phyloP scores from a whole-genome alignment of 805 yeast genomes.

The Teunomyces stri region DNA sequence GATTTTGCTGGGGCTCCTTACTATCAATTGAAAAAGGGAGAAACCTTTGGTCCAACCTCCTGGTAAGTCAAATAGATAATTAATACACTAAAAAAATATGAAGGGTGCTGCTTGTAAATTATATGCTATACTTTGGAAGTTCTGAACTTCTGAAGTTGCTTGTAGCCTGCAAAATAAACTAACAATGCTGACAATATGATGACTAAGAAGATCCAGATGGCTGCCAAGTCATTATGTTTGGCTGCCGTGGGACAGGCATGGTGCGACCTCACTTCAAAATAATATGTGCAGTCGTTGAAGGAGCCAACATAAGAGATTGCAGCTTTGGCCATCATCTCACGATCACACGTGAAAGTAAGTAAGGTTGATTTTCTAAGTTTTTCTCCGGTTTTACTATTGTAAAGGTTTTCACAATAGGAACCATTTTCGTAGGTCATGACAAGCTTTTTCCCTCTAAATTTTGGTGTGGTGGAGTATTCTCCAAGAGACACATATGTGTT shows the following conservation, averaged over 20 bases:
- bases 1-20: slow-evolving; percentile 10
- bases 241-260: slow-evolving; percentile 85
- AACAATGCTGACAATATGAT: slow-evolving; percentile 41
- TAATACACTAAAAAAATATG: neutral
- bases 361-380: slow-evolving; percentile 59
- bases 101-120: neutral
- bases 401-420: slow-evolving; percentile 46
- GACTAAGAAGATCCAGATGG: slow-evolving; percentile 61
- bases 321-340: slow-evolving; percentile 65
- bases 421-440: slow-evolving; percentile 72
- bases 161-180: slow-evolving; percentile 41
- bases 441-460: slow-evolving; percentile 68
- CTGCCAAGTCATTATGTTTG: slow-evolving; percentile 59
- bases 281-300: slow-evolving; percentile 72
- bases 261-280: slow-evolving; percentile 80
- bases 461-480: slow-evolving; percentile 56
- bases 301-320: slow-evolving; percentile 68
- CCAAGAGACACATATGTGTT: slow-evolving; percentile 43
- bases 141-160: slow-evolving; percentile 7
- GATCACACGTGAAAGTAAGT: slow-evolving; percentile 73
- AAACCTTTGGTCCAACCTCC: slow-evolving; percentile 13
- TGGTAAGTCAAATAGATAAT: slow-evolving; percentile 9
- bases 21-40: slow-evolving; percentile 10
- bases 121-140: neutral
- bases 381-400: slow-evolving; percentile 42